Evolutionary conservation across 2,329 filamentous ascomycete species (phyloP), one percentile per base, ranked within the genome.

Genomic region (Cladosporium austrohemisphaericum): DNA sequence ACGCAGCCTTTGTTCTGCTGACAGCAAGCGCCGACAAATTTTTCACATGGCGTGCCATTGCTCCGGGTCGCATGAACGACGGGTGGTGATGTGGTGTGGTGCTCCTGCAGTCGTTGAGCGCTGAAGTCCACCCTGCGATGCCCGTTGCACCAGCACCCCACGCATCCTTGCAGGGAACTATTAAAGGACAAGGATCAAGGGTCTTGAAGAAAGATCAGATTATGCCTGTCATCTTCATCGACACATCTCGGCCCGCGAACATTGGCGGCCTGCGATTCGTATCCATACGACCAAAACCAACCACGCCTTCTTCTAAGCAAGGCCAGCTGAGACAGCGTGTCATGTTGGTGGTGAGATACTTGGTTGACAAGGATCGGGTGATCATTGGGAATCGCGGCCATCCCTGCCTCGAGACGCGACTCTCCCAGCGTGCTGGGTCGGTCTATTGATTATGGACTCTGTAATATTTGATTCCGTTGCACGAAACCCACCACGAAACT

Each of bases 191-290:
- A 31, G 33, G 44, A 47, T 47, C 44, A 35, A 35, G 41, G 41
- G 29, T 35, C 41, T 16, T 14, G 13, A 33, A 38, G 8, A 32
- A 26, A 38, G 44, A 47, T 47, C 44, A 28, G 33, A 47, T 38
- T 31, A 47, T 47, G 44, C 35, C 44, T 47, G 44, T 38, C 44
- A 46, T 46, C 43, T 33, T 23, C 14, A 16, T 47, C 23, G 33
- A 20, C 32, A 16, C 33, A 33, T 37, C 41, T 45, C 41, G 41
- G 41, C 19, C 41, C 41, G 41, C 28, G 19, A 22, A 25, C 23
- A 28, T 31, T 16, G 26, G 38, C 38, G 23, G 38, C 25, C 14
- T n/a, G 20, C 35, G 16, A 41, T 41, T n/a, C n/a, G n/a, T n/a
- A n/a, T n/a, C n/a, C n/a, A n/a, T n/a, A n/a, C n/a, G n/a, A n/a